Conservation (phyloP, 2,329 filamentous ascomycete species). For the Fusarium newnesense region DNA sequence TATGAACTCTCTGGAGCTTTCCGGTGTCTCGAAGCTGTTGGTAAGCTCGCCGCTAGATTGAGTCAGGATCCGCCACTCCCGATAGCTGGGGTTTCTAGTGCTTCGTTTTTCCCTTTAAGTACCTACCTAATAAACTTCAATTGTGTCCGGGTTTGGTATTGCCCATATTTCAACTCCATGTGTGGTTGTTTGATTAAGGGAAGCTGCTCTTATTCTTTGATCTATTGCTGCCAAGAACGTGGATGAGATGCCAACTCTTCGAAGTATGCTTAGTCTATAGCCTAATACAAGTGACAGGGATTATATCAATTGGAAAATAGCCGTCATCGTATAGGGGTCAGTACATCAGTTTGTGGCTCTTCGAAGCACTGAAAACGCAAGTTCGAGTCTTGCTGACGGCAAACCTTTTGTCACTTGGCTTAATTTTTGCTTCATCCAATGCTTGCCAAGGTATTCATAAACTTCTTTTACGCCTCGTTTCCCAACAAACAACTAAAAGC, state of each 20-base stretch:
- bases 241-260: too few relatives aligned
- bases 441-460: background rate
- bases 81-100: conserved; percentile 27
- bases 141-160: background rate
- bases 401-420: conserved; percentile 16
- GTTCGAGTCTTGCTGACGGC: conserved; percentile 45
- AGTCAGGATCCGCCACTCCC: conserved; percentile 34
- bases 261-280: background rate
- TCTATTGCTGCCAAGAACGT: background rate
- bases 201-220: background rate
- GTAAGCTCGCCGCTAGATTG: conserved; percentile 22
- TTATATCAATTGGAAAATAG: conserved; percentile 6
- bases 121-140: background rate
- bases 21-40: conserved; percentile 18
- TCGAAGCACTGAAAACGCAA: conserved; percentile 45
- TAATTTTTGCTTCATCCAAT: background rate
- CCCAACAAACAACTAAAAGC: background rate
- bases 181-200: background rate
- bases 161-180: background rate
- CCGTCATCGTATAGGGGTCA: conserved; percentile 46
- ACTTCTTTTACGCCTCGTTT: background rate
- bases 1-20: conserved; percentile 11
- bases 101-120: background rate
- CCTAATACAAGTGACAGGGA: background rate
- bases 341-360: conserved; percentile 46